phyloP scores from a whole-genome alignment of 2,329 filamentous ascomycete genomes.

The Chaetothyriales sp. region DNA sequence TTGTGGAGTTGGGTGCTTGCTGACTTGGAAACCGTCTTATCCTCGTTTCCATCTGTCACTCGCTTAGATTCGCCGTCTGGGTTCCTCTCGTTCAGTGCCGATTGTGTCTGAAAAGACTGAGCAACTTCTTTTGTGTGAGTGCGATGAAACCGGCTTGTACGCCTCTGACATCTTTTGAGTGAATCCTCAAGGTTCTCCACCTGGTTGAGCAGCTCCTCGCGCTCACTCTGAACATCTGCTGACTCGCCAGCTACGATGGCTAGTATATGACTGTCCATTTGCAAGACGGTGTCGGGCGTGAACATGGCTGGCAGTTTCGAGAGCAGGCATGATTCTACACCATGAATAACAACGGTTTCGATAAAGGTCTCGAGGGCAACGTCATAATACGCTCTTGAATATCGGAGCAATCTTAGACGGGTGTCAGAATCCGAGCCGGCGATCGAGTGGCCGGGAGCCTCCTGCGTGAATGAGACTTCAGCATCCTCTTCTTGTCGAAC shows the following conservation, averaged over 20 bases:
- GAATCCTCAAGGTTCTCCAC: conserved; percentile 21
- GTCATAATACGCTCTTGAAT: conserved; percentile 21
- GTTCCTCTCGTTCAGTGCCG: too few relatives aligned
- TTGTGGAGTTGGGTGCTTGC: not conserved
- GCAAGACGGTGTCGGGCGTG: conserved; percentile 24
- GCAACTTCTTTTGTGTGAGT: not conserved
- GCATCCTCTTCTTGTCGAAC: not conserved
- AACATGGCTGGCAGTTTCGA: conserved; percentile 28
- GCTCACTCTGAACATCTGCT: conserved; percentile 7
- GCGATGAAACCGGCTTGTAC: conserved; percentile 1
- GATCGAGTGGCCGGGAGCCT: not conserved
- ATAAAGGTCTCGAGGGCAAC: conserved; percentile 32
- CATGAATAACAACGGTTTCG: conserved; percentile 36
- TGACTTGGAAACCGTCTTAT: too few relatives aligned
- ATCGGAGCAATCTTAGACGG: conserved; percentile 14
- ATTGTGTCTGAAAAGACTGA: too few relatives aligned
- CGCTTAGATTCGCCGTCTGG: too few relatives aligned
- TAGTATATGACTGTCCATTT: conserved; percentile 22
- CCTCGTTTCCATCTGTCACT: too few relatives aligned
- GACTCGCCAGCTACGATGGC: conserved; percentile 26
- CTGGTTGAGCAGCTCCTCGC: conserved; percentile 17
- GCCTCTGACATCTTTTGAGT: conserved; percentile 2
- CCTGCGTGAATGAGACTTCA: conserved; percentile 3
- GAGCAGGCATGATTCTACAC: conserved; percentile 35
- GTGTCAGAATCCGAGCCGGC: conserved; percentile 4